phyloP scores from a whole-genome alignment of 345 rosid genomes.

The Gynandropsis gynandra region DNA sequence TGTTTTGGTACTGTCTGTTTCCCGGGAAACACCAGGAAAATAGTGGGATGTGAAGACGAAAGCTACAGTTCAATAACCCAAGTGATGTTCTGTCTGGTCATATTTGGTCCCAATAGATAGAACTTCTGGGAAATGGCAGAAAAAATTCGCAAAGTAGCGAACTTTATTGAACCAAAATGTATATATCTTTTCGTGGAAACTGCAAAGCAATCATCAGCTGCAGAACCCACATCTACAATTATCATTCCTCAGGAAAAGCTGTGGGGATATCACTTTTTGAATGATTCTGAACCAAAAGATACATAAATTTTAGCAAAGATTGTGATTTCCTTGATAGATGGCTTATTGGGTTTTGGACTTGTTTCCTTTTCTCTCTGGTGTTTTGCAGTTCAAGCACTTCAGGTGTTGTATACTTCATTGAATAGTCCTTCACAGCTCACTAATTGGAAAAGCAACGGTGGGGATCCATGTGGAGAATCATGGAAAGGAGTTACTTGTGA shows the following conservation, averaged over 20 bases:
- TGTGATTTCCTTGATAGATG: conserved; percentile 16
- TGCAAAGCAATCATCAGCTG: too few relatives aligned
- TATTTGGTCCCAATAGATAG: neutral
- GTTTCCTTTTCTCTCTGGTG: conserved; percentile 6
- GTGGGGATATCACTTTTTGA: too few relatives aligned
- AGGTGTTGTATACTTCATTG: conserved; percentile 65
- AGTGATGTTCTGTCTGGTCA: too few relatives aligned
- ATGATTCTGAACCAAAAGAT: too few relatives aligned
- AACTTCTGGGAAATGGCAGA: too few relatives aligned
- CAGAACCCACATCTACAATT: too few relatives aligned
- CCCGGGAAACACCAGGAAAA: conserved; percentile 25
- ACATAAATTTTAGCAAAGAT: neutral
- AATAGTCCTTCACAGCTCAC: conserved; percentile 79
- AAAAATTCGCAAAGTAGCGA: too few relatives aligned
- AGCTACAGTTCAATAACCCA: neutral
- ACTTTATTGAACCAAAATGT: too few relatives aligned
- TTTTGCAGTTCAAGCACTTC: conserved; percentile 77
- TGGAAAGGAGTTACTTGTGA: conserved; percentile 91
- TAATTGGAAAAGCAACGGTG: conserved; percentile 71
- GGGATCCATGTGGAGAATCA: conserved; percentile 94
- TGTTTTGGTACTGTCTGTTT: conserved; percentile 25
- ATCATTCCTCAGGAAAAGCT: too few relatives aligned
- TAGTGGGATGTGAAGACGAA: conserved; percentile 3
- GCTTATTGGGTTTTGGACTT: conserved; percentile 4
- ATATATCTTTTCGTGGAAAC: too few relatives aligned